These are phyloP conservation scores for Cladosporium cucumerinum DNA, from an alignment of 2,329 filamentous ascomycete species.

Conservation along the genomic window DNA sequence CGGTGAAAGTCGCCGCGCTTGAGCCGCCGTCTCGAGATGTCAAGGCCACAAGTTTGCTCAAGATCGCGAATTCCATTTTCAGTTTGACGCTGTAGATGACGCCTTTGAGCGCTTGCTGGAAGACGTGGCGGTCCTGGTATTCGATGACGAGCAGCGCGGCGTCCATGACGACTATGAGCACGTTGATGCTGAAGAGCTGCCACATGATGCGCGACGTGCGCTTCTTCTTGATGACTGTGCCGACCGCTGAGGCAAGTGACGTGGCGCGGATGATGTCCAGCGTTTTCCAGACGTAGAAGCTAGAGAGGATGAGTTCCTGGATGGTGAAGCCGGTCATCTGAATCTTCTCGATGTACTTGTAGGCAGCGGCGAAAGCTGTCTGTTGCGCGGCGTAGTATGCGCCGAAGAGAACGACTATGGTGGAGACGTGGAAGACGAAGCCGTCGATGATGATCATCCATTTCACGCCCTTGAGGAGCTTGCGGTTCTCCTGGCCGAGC, in stretches of 20 bases:
- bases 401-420: conserved; percentile 51
- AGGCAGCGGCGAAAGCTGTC: conserved; percentile 25
- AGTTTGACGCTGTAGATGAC: conserved; percentile 29
- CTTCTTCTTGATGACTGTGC: not conserved
- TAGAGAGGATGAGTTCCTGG: conserved; percentile 34
- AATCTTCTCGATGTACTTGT: conserved; percentile 41
- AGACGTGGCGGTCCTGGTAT: conserved; percentile 26
- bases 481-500: conserved; percentile 39
- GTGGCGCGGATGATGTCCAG: conserved; percentile 15
- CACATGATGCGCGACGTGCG: conserved; percentile 29
- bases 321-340: conserved; percentile 42
- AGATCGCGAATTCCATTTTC: conserved; percentile 57
- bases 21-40: conserved; percentile 11
- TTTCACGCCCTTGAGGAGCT: conserved; percentile 48
- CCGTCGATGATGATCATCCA: conserved; percentile 56
- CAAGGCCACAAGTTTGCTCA: conserved; percentile 23
- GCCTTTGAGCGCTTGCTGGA: conserved; percentile 37
- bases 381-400: conserved; percentile 38
- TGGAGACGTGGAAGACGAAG: conserved; percentile 51
- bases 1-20: conserved; percentile 2
- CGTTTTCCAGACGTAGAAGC: conserved; percentile 24
- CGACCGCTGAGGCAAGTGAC: not conserved
- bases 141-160: conserved; percentile 32
- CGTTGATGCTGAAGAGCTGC: conserved; percentile 36
- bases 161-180: conserved; percentile 35